Conservation (phyloP, 306 rosid species). For the Astragalus membranaceus region DNA sequence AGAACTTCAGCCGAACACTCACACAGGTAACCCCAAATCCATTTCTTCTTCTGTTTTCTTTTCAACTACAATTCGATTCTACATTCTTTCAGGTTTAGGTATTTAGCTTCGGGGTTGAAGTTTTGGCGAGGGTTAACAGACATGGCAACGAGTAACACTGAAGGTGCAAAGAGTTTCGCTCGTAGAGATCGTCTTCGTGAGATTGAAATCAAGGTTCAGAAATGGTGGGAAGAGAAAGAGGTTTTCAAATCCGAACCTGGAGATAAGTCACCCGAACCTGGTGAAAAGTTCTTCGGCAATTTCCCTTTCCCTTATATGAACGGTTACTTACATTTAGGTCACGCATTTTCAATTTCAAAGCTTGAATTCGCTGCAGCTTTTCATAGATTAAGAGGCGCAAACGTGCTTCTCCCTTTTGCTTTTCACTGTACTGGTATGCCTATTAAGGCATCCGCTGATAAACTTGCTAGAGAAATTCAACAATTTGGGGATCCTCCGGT, state of each 20-base stretch:
- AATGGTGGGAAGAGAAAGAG: slow-evolving; percentile 76
- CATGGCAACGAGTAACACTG: slow-evolving; percentile 48
- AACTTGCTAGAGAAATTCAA: slow-evolving; percentile 68
- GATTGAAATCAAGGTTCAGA: slow-evolving; percentile 55
- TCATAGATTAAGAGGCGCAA: slow-evolving; percentile 79
- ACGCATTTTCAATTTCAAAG: slow-evolving; percentile 73
- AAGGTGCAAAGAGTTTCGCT: slow-evolving; percentile 56
- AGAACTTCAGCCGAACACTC: background rate
- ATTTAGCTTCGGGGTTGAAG: background rate
- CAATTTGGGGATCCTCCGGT: slow-evolving; percentile 69
- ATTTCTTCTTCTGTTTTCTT: background rate
- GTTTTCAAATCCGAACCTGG: slow-evolving; percentile 71
- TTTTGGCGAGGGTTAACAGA: slow-evolving; percentile 34
- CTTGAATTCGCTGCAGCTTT: slow-evolving; percentile 83
- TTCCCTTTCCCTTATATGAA: slow-evolving; percentile 95
- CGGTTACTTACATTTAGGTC: slow-evolving; percentile 81
- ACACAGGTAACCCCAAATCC: background rate
- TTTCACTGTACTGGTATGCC: slow-evolving; percentile 99
- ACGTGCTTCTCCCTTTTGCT: slow-evolving; percentile 77
- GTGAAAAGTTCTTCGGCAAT: slow-evolving; percentile 83
- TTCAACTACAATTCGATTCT: background rate
- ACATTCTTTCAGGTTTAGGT: background rate
- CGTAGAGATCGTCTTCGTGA: slow-evolving; percentile 73
- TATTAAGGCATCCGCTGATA: slow-evolving; percentile 92
- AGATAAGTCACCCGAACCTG: slow-evolving; percentile 50